Evolutionary conservation across 2,329 filamentous ascomycete genomes (phyloP).

Genomic region (Scedosporium boydii): DNA sequence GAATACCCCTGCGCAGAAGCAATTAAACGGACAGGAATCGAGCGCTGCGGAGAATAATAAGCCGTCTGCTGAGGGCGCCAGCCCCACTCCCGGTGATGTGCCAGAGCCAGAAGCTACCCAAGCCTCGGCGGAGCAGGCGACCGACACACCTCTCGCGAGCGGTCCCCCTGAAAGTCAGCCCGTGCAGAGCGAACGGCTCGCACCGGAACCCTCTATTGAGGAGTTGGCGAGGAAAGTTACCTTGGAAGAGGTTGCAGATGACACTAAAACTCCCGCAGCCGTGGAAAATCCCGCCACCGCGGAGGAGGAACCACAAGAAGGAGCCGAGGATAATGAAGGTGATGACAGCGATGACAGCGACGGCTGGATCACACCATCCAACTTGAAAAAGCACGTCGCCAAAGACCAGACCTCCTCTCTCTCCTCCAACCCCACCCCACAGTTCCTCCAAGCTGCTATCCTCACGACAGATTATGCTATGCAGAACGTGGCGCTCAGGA

Average conservation of each 20-base stretch:
- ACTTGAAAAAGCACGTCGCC: conserved; percentile 75
- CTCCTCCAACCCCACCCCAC: conserved; percentile 41
- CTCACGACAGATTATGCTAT: conserved; percentile 95
- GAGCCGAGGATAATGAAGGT: conserved; percentile 24
- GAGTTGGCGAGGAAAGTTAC: conserved; percentile 15
- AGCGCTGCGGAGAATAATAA: conserved; percentile 23
- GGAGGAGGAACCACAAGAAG: conserved; percentile 15
- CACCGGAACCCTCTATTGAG: conserved; percentile 6
- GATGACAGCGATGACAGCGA: conserved; percentile 47
- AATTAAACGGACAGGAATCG: conserved; percentile 60
- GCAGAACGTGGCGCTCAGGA: conserved; percentile 92
- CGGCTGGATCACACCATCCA: conserved; percentile 91
- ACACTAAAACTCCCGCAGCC: not conserved
- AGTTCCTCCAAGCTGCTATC: conserved; percentile 74
- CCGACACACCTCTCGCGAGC: not conserved
- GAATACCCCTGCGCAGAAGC: conserved; percentile 68
- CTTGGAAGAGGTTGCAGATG: conserved; percentile 9
- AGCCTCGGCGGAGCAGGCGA: conserved; percentile 3
- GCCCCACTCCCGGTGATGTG: conserved; percentile 12
- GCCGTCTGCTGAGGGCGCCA: not conserved
- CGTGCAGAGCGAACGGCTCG: not conserved
- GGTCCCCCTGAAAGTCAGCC: not conserved
- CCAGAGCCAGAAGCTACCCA: conserved; percentile 10
- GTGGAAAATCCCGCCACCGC: not conserved
- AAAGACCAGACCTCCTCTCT: conserved; percentile 33